phyloP scores from a whole-genome alignment of 1,284 basidiomycete genomes.

The Tylopilus sp. region DNA sequence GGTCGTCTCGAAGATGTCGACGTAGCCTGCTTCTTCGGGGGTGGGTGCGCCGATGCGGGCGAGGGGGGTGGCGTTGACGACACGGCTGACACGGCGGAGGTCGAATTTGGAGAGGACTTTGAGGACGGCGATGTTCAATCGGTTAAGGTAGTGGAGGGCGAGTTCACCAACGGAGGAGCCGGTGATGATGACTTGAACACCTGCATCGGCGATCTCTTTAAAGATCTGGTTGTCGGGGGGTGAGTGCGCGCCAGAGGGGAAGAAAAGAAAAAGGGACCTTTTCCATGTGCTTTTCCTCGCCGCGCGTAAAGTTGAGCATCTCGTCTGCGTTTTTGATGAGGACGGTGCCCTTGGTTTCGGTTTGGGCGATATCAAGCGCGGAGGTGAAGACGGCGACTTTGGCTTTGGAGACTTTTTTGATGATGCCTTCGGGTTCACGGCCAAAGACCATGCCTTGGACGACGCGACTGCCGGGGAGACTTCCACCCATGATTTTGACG shows the following conservation, averaged over 20 bases:
- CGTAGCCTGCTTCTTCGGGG: conserved; percentile 94
- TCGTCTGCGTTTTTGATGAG: conserved; percentile 97
- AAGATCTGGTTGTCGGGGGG: conserved; percentile 75
- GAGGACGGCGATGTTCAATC: conserved; percentile 93
- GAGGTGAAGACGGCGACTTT: conserved; percentile 97
- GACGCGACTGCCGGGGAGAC: conserved; percentile 85
- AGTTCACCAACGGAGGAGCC: conserved; percentile 96
- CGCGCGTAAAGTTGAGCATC: conserved; percentile 95
- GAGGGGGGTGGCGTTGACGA: conserved; percentile 96
- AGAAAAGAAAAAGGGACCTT: conserved; percentile 62
- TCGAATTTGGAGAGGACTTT: conserved; percentile 99
- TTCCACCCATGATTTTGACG: conserved; percentile 98
- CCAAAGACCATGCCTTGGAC: conserved; percentile 99
- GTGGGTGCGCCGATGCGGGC: conserved; percentile 97
- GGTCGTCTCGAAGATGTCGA: conserved; percentile 95
- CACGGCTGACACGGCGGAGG: conserved; percentile 92
- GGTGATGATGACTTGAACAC: conserved; percentile 94
- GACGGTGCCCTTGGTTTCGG: conserved; percentile 99
- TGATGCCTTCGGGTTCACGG: conserved; percentile 90
- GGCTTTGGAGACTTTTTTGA: conserved; percentile 86
- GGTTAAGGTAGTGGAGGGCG: conserved; percentile 97
- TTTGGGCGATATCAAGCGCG: conserved; percentile 94
- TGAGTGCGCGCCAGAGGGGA: neutral
- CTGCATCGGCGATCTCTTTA: conserved; percentile 97
- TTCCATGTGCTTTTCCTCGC: conserved; percentile 96